Percentiles rank a stretch among this genome's conserved stretches.
phyloP scores from a whole-genome alignment of 768 basidiomycete species.

The Trametes coccinea region DNA sequence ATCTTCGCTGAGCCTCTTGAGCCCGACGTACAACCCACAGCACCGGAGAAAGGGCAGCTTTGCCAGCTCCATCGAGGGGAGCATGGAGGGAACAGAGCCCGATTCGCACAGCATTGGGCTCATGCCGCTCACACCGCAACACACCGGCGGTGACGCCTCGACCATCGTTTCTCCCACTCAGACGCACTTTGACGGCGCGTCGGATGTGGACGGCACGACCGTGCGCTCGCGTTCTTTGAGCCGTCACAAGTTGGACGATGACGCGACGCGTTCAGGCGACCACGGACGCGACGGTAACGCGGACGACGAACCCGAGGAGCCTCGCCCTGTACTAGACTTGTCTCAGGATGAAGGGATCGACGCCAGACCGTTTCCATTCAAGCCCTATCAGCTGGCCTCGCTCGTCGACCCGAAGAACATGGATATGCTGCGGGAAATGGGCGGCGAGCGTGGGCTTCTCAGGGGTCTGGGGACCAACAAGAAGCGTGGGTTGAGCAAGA shows the following conservation, averaged over 20 bases:
- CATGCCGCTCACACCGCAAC: conserved; percentile 31
- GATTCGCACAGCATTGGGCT: conserved; percentile 29
- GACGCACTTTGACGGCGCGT: conserved; percentile 39
- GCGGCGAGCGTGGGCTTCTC: conserved; percentile 69
- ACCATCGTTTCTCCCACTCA: conserved; percentile 40
- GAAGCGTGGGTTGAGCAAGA: conserved; percentile 43
- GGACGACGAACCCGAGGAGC: conserved; percentile 27
- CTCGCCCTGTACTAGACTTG: conserved; percentile 33
- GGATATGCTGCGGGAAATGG: conserved; percentile 61
- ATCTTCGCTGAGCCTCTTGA: conserved; percentile 52
- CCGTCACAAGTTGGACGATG: conserved; percentile 17
- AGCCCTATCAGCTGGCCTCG: conserved; percentile 74
- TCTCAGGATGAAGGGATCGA: conserved; percentile 51
- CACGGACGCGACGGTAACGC: conserved; percentile 12
- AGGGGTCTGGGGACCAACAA: conserved; percentile 71
- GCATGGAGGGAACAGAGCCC: conserved; percentile 46
- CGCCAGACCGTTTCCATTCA: conserved; percentile 70
- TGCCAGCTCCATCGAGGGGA: conserved; percentile 54
- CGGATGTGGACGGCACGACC: conserved; percentile 29
- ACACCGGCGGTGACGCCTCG: conserved; percentile 36
- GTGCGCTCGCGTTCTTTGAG: conserved; percentile 21
- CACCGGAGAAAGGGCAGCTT: conserved; percentile 60
- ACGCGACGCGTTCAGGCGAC: neutral
- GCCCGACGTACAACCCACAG: conserved; percentile 33
- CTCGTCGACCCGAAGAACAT: conserved; percentile 90